These are phyloP conservation scores for Claviceps spartinae DNA, from an alignment of 2,329 filamentous ascomycete species.

Conservation along the genomic window DNA sequence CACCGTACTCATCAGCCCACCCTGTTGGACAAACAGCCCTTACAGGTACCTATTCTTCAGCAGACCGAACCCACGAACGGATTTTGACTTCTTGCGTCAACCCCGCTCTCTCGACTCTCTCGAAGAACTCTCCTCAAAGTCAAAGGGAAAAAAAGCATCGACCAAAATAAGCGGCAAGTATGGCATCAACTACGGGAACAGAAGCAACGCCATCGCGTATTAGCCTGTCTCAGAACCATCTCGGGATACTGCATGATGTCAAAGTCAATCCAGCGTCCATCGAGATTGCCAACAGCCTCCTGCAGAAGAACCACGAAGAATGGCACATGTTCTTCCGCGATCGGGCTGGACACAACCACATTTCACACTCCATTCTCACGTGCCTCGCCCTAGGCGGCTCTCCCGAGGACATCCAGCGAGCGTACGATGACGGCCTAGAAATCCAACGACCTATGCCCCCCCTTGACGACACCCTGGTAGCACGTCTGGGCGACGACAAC, in stretches of 20 bases:
- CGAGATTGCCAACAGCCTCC: conserved; percentile 11
- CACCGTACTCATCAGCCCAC: too few species aligned
- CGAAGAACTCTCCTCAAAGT: too few species aligned
- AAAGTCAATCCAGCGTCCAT: neutral
- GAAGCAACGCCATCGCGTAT: neutral
- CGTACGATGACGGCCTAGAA: conserved; percentile 13
- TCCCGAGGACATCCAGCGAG: conserved; percentile 12
- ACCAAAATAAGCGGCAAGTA: too few species aligned
- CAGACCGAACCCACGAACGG: too few species aligned
- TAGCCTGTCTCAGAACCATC: neutral
- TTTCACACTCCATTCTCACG: conserved; percentile 17
- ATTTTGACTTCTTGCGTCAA: too few species aligned
- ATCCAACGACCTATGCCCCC: conserved; percentile 15
- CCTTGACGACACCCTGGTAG: conserved; percentile 10
- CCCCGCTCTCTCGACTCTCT: too few species aligned
- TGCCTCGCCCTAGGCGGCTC: conserved; percentile 15
- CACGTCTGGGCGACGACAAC: conserved; percentile 6
- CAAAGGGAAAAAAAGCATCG: too few species aligned
- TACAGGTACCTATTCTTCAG: too few species aligned
- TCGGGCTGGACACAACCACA: conserved; percentile 17
- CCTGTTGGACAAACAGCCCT: too few species aligned
- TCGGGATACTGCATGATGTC: neutral
- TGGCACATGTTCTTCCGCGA: conserved; percentile 19
- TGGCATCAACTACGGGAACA: too few species aligned
- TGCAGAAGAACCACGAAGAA: conserved; percentile 17